Conservation (phyloP, 1,284 basidiomycete genomes). For the Cryptococcus sp. region DNA sequence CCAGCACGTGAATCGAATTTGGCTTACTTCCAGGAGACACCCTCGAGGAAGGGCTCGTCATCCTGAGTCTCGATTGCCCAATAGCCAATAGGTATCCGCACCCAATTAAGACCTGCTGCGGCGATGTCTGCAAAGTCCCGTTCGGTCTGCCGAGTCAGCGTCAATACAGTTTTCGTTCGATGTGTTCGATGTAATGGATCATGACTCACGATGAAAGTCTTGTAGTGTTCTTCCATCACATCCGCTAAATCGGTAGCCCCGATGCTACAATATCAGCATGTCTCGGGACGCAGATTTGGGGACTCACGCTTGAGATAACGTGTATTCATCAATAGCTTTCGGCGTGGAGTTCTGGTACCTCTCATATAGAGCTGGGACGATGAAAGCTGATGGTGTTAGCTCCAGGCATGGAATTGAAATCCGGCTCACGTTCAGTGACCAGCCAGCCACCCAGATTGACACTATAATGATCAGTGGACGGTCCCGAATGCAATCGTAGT, state of each 20-base stretch:
- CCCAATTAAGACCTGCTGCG: conserved; percentile 66
- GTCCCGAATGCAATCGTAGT: not conserved
- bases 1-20: no score
- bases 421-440: conserved; percentile 50
- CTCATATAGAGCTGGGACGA: conserved; percentile 75
- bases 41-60: conserved; percentile 73
- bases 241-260: conserved; percentile 53
- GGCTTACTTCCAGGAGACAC: conserved; percentile 65
- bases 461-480: conserved; percentile 47
- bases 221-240: conserved; percentile 68
- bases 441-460: conserved; percentile 74
- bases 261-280: conserved; percentile 49
- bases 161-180: not conserved
- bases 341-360: conserved; percentile 33
- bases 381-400: conserved; percentile 72
- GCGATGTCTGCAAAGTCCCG: conserved; percentile 84
- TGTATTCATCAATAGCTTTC: conserved; percentile 70
- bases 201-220: conserved; percentile 56
- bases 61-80: conserved; percentile 77
- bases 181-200: not conserved
- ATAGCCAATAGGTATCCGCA: conserved; percentile 67
- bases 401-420: not conserved
- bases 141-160: conserved; percentile 54
- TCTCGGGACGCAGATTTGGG: not conserved
- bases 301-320: conserved; percentile 50